Evolutionary conservation across 2,329 filamentous ascomycete genomes (phyloP).

Genomic region (Alternaria sp.): DNA sequence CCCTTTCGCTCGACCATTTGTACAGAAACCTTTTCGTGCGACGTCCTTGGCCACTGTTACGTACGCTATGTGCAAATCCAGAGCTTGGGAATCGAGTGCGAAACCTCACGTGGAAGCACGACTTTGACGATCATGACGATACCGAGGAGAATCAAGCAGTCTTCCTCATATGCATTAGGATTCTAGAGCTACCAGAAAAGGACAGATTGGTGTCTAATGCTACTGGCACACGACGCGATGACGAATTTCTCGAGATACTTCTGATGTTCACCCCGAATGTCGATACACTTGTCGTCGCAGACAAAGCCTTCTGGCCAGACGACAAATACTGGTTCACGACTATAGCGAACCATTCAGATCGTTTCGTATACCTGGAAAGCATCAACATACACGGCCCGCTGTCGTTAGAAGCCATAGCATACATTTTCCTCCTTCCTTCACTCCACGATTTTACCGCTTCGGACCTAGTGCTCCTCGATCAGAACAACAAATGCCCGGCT

Average conservation of each 20-base stretch:
- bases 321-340: slow-evolving; percentile 2
- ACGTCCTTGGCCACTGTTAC: slow-evolving; percentile 6
- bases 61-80: neutral
- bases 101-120: slow-evolving; percentile 4
- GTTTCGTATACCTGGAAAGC: neutral
- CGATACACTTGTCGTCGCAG: slow-evolving; percentile 1
- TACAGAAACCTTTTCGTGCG: slow-evolving; percentile 1
- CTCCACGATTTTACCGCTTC: neutral
- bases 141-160: neutral
- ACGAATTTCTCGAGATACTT: slow-evolving; percentile 4
- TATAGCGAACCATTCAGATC: neutral
- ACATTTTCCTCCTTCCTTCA: slow-evolving; percentile 8
- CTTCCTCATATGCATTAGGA: neutral
- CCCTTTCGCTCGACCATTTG: slow-evolving; percentile 3
- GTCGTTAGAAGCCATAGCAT: slow-evolving; percentile 4
- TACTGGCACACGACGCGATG: neutral
- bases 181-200: neutral
- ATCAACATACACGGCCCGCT: slow-evolving; percentile 7
- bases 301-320: neutral
- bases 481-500: neutral
- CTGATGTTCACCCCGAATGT: slow-evolving; percentile 1
- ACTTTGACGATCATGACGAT: neutral
- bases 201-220: neutral
- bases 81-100: slow-evolving; percentile 1
- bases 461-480: neutral